Base-by-base conservation (phyloP, 192 early-diverging fungal genomes). In the Kappamyces sp. region DNA sequence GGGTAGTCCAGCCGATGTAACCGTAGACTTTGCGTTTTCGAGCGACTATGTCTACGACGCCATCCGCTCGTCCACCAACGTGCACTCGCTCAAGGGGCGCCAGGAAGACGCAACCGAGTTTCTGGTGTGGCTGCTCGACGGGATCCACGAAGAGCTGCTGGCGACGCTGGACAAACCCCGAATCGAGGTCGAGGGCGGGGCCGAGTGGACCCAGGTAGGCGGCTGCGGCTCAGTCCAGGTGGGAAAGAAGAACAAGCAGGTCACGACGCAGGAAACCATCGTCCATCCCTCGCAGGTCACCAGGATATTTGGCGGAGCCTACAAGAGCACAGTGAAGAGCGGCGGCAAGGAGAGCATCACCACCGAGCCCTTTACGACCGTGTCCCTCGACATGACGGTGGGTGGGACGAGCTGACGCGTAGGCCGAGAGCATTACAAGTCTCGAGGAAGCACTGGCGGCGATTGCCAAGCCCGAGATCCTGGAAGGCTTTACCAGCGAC, bases 81-180 rank as follows among this genome's bases (percentile, higher is more conserved):
- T 93, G 48, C 84, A 93, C 40, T 85, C 88, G 1, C 75, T 89
- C 64, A 85, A 86, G 74, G 93, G 93, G 1, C 80, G 89, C 47
- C 97, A 99, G 67, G 93, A 99, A 62, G 97, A 99, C 62, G 92
- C 94, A 1, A 89, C 98, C 47, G 95, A 99, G 67, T 98, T 94
- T 72, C 71, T 98, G 59, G 87, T 88, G 46, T 96, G 88, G 63
- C 64, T 99, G 4, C 66, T 99, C 45, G 88, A 99, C 63, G 97
- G 90, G 2, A 70, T 99, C 43, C 93, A 98, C 67, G 93, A 97
- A 58, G 97, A 99, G 63, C 57, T 81, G 33, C 9, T 76, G 40
- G n/a, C 47, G 34, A 41, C 34, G 5, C 6, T 67, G 31, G 29
- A 61, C 9, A 63, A 61, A 43, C 62, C 62, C 38, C 22, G 6